Evolutionary conservation across 2,329 filamentous ascomycete genomes (phyloP).

Genomic region (Madurella fahalii): DNA sequence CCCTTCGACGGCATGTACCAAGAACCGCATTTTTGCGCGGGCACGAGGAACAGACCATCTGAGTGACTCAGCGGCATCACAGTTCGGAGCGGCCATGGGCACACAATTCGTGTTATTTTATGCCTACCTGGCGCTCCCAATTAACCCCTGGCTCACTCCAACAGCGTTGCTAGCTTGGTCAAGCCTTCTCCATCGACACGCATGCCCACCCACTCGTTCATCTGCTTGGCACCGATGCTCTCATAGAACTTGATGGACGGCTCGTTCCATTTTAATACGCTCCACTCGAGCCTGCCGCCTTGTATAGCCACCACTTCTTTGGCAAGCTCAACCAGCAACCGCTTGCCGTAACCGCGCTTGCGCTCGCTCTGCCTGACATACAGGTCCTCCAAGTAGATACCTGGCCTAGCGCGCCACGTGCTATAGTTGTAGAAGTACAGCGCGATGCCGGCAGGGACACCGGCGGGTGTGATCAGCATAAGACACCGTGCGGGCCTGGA

Average conservation of each 20-base stretch:
- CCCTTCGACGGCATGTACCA: no score
- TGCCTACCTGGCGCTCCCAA: background rate
- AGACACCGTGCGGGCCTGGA: conserved; percentile 70
- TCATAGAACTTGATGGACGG: conserved; percentile 86
- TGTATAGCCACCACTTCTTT: conserved; percentile 68
- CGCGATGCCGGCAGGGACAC: conserved; percentile 66
- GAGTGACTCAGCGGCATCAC: no score
- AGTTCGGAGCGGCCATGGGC: no score
- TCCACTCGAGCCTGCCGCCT: conserved; percentile 81
- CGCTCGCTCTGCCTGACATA: conserved; percentile 70
- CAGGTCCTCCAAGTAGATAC: conserved; percentile 93
- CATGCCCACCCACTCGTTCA: conserved; percentile 72
- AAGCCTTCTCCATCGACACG: conserved; percentile 66
- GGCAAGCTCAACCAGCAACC: conserved; percentile 71
- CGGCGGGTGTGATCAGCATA: conserved; percentile 53
- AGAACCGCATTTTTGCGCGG: no score
- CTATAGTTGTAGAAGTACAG: conserved; percentile 95
- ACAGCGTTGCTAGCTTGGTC: conserved; percentile 52
- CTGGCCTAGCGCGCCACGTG: conserved; percentile 83
- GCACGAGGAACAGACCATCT: no score
- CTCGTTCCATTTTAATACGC: conserved; percentile 88
- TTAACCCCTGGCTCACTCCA: conserved; percentile 28
- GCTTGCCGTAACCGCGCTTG: conserved; percentile 74
- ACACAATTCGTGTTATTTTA: no score
- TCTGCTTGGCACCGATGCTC: conserved; percentile 60